phyloP scores from a whole-genome alignment of 192 early-diverging fungal species.

The Pecoramyces ruminantium region DNA sequence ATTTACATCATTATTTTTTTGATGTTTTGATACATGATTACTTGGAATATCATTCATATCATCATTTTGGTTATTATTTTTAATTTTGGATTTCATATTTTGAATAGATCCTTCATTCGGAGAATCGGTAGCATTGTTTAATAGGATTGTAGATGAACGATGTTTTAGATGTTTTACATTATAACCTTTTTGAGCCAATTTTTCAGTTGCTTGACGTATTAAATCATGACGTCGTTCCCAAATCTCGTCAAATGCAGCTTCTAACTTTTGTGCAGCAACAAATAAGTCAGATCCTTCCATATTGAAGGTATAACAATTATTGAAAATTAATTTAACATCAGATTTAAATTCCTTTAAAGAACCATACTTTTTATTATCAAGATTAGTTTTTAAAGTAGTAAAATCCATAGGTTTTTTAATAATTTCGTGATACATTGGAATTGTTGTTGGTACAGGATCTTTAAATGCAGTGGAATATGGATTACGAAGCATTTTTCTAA shows the following conservation, averaged over 20 bases:
- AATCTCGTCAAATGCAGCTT: neutral
- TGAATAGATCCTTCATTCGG: neutral
- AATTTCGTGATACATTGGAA: constrained; percentile 51
- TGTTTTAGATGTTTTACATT: neutral
- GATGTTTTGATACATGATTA: too few relatives aligned
- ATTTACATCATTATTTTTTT: neutral
- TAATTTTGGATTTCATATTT: neutral
- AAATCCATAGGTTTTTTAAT: constrained; percentile 66
- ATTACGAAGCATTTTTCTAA: constrained; percentile 13
- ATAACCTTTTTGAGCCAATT: neutral
- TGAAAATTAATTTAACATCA: constrained; percentile 64
- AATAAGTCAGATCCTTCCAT: constrained; percentile 17
- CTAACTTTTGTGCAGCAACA: neutral
- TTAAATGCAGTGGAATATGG: constrained; percentile 34
- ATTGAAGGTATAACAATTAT: constrained; percentile 77
- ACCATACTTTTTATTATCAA: constrained; percentile 45
- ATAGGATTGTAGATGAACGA: neutral
- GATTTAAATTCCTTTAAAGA: constrained; percentile 49
- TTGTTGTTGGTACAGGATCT: constrained; percentile 43
- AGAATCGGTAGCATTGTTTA: neutral
- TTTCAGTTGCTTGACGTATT: neutral
- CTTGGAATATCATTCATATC: too few relatives aligned
- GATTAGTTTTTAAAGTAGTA: constrained; percentile 40
- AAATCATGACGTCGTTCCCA: neutral
- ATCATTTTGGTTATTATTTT: neutral